Evolutionary conservation across 2,329 filamentous ascomycete species (phyloP), one percentile per base, ranked within the genome.

Genomic region (Ophiostoma quercus): DNA sequence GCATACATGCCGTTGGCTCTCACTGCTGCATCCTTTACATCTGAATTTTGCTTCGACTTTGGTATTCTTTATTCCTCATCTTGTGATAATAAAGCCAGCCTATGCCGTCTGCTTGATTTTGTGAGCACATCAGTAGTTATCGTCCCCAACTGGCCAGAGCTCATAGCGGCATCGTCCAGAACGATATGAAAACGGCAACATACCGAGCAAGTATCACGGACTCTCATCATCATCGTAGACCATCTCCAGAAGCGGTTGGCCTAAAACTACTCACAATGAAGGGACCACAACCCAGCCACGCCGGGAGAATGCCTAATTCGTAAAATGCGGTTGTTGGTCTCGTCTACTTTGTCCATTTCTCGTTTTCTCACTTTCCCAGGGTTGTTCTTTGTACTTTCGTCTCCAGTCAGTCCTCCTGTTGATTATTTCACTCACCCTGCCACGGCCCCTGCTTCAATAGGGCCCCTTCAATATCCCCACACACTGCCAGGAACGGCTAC

Each of bases 261-360:
- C 6, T 16, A n/a, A 25, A 25, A 57, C 37, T 39, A 39, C 6
- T 9, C 6, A 34, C 8, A 57, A 57, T 25, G 22, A 16, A 7
- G 6, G 16, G 25, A n/a, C 9, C 9, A 25, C 25, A 12, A 9
- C 51, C 51, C 51, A 57, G 51, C 51, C 51, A 57, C 51, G 22
- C 51, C 51, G 51, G 51, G n/a, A 57, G 51, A 22, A 57, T 57
- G 51, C 51, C 51, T 57, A 57, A 25, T 57, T 57, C 22, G 16
- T 57, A 22, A 25, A 57, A 25, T n/a, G 11, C 22, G 22, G n/a
- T 5, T 57, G 22, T 57, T 57, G 51, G 43, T 41, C 12, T 41
- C 12, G 39, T n/a, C 19, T 47, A 47, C 16, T 57, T 12, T 57
- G 51, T 57, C 22, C n/a, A 25, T 25, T 57, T 25, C 22, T 4